Evolutionary conservation across 352 stramenopile genomes (phyloP).

Genomic region (Pythium sp.): DNA sequence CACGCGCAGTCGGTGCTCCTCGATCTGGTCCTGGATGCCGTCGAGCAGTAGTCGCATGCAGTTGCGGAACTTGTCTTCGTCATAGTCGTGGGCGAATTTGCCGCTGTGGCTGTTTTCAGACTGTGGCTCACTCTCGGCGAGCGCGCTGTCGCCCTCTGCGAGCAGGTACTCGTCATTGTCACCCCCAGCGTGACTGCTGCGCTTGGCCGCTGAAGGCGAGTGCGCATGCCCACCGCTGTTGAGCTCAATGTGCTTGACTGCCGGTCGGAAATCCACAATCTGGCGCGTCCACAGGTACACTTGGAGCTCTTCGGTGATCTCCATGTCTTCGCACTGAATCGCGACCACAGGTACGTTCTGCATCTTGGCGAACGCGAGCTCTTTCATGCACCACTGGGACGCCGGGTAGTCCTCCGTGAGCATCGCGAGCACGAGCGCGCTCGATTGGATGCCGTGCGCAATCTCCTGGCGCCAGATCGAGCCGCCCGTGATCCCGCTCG

Average conservation of each 20-base stretch:
- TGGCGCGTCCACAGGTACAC: conserved; percentile 87
- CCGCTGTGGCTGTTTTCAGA: conserved; percentile 14
- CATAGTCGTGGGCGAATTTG: conserved; percentile 35
- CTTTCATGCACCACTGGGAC: conserved; percentile 87
- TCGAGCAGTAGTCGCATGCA: conserved; percentile 71
- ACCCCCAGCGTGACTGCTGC: conserved; percentile 17
- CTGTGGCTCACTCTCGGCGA: conserved; percentile 13
- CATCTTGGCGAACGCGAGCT: conserved; percentile 83
- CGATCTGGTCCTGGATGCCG: conserved; percentile 81
- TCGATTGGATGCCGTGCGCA: conserved; percentile 68
- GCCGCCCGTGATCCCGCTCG: conserved; percentile 75
- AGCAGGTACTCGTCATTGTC: conserved; percentile 11
- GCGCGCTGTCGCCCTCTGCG: not conserved
- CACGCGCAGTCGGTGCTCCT: conserved; percentile 62
- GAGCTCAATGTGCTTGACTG: conserved; percentile 23
- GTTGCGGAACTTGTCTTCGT: conserved; percentile 62
- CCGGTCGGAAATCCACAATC: conserved; percentile 72
- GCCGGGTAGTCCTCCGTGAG: conserved; percentile 74
- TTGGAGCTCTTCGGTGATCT: conserved; percentile 79
- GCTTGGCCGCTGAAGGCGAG: not conserved
- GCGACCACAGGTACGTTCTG: conserved; percentile 83
- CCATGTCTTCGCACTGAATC: conserved; percentile 81
- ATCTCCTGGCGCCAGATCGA: conserved; percentile 83
- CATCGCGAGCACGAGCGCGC: conserved; percentile 67
- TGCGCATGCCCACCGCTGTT: not conserved